phyloP scores from a whole-genome alignment of 495 filamentous ascomycete genomes.

The Polyplosphaeria fusca region DNA sequence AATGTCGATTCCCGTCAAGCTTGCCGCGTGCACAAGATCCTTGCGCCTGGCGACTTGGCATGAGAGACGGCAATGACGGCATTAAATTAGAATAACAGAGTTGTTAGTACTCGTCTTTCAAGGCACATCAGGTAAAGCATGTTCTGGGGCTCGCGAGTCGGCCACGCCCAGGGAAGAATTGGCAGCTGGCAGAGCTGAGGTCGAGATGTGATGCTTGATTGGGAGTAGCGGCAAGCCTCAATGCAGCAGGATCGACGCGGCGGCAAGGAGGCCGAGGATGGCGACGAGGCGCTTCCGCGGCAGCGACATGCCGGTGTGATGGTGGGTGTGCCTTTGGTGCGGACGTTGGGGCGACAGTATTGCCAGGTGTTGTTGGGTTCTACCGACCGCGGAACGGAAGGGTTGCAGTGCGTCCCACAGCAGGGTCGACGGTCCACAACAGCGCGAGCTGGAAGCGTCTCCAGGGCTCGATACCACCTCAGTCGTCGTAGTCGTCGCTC shows the following conservation, averaged over 20 bases:
- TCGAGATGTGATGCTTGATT: not conserved
- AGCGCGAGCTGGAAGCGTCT: too few species aligned
- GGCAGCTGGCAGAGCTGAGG: slow-evolving; percentile 8
- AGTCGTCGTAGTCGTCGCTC: too few species aligned
- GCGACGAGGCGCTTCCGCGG: not conserved
- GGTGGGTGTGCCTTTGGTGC: too few species aligned
- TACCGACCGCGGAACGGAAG: too few species aligned
- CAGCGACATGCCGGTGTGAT: not conserved
- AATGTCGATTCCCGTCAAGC: slow-evolving; percentile 38
- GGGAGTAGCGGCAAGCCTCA: not conserved
- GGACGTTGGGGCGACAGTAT: too few species aligned
- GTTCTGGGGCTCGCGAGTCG: not conserved
- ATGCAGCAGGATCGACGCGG: not conserved
- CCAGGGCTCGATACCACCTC: too few species aligned
- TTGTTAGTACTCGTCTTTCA: not conserved
- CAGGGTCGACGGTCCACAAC: too few species aligned
- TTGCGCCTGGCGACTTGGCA: slow-evolving; percentile 32
- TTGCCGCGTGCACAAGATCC: slow-evolving; percentile 33
- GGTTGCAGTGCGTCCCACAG: too few species aligned
- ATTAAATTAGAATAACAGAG: slow-evolving; percentile 17
- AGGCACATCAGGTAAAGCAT: too few species aligned
- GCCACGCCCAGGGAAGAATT: slow-evolving; percentile 36
- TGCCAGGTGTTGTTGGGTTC: too few species aligned
- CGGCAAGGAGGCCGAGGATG: not conserved
- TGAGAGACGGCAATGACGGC: slow-evolving; percentile 38